phyloP scores from a whole-genome alignment of 805 yeast species.

The Lachancea nothofagi region DNA sequence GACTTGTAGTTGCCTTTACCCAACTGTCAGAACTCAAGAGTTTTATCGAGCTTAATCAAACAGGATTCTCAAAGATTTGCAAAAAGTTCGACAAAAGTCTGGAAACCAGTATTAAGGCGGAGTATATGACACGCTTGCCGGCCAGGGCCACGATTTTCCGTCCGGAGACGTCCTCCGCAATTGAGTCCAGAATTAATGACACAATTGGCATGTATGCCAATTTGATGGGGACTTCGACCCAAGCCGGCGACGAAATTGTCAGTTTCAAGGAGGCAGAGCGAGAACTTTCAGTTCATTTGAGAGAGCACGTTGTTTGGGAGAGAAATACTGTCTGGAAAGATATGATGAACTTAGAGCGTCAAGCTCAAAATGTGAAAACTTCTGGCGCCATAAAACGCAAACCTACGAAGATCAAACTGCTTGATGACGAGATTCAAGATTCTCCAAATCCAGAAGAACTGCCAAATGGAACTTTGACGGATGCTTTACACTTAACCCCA shows the following conservation, averaged over 20 bases:
- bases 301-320: slow-evolving; percentile 97
- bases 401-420: slow-evolving; percentile 18
- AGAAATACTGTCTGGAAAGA: slow-evolving; percentile 97
- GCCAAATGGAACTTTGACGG: slow-evolving; percentile 17
- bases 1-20: slow-evolving; percentile 63
- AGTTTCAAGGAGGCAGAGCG: slow-evolving; percentile 39
- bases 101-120: slow-evolving; percentile 52
- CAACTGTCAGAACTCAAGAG: slow-evolving; percentile 76
- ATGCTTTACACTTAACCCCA: slow-evolving; percentile 16
- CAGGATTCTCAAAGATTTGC: slow-evolving; percentile 85
- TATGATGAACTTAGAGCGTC: slow-evolving; percentile 84
- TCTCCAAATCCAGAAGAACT: slow-evolving; percentile 16
- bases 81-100: slow-evolving; percentile 89
- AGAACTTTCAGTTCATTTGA: slow-evolving; percentile 50
- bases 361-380: slow-evolving; percentile 66
- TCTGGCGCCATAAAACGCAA: slow-evolving; percentile 20
- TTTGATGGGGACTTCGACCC: slow-evolving; percentile 38
- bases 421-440: slow-evolving; percentile 23
- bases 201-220: slow-evolving; percentile 52
- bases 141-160: slow-evolving; percentile 51
- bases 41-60: slow-evolving; percentile 73
- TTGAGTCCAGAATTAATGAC: slow-evolving; percentile 51
- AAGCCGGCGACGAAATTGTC: slow-evolving; percentile 12
- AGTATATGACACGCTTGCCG: slow-evolving; percentile 48
- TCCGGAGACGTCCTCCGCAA: slow-evolving; percentile 39